Base-by-base conservation (phyloP, 2,329 filamentous ascomycete species). In the Cladosporium sphaerospermum region DNA sequence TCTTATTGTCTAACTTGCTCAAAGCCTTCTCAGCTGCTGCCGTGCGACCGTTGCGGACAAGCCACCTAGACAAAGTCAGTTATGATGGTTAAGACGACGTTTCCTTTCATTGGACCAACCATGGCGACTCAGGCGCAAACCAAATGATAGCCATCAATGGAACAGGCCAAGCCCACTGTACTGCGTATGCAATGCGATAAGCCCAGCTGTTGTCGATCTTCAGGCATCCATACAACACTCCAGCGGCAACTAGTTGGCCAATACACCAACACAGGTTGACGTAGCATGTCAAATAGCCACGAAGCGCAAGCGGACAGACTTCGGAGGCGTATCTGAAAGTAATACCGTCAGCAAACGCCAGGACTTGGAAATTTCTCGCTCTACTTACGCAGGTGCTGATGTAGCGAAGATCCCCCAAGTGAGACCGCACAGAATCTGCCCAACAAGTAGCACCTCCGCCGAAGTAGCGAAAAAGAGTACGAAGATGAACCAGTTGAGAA, bases 341-440 rank as follows among this genome's bases (percentile, higher is more conserved):
- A n/a, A 28, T 7, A 5, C 23, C 4, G 2, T 19, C 39, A 16
- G 14, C 19, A 14, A 41, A 11, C 39, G 39, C 39, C 39, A 41
- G 8, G 8, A 14, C 9, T 2, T 11, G 7, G 23, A 5, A 45
- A 31, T 82, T 16, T 78, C 63, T 82, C 79, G 59, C 67, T 67
- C 64, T 73, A 36, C 77, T 69, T 82, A 82, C 10, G 79, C 79
- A 1, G 79, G 79, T 6, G 79, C 73, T 61, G 81, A 81, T 60
- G 79, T 78, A 56, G 81, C 79, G 61, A 82, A 82, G 60, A 82
- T 75, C 16, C 79, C 79, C 79, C 79, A 82, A 1, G 79, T 79
- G 3, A 82, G 61, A 52, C 79, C 79, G 64, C 80, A 78, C 43
- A 82, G 71, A 47, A 79, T 65, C 69, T 82, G 79, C 39, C 72